Conservation (phyloP, 1,139 yeast genomes). For the Wickerhamomyces sp. region DNA sequence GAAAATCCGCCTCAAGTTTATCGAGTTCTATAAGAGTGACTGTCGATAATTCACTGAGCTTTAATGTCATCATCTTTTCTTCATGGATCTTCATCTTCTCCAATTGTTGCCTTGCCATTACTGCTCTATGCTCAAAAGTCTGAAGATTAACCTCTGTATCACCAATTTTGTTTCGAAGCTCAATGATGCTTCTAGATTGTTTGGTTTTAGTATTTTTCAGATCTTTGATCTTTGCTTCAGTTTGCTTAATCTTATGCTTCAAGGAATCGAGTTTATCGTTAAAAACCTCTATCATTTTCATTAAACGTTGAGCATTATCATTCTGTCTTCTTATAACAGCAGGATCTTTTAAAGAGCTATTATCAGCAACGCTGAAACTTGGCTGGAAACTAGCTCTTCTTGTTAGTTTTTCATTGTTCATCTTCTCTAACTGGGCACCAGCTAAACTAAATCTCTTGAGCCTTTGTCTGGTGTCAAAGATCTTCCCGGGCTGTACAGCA, state of each 20-base stretch:
- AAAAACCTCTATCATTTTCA: constrained; percentile 7
- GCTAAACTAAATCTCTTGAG: background rate
- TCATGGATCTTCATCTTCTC: constrained; percentile 8
- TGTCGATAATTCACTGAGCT: constrained; percentile 15
- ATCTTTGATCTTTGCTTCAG: constrained; percentile 6
- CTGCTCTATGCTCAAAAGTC: constrained; percentile 12
- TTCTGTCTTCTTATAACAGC: constrained; percentile 10
- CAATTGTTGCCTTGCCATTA: constrained; percentile 3
- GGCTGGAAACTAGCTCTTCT: background rate
- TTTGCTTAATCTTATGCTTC: constrained; percentile 8
- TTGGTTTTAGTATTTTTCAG: constrained; percentile 3
- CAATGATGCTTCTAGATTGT: constrained; percentile 1
- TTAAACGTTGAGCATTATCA: constrained; percentile 6
- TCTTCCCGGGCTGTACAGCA: background rate
- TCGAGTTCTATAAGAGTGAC: constrained; percentile 13
- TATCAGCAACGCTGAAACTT: background rate
- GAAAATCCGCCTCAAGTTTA: constrained; percentile 8
- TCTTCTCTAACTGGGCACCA: background rate
- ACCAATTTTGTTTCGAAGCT: constrained; percentile 11
- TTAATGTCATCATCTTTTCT: constrained; percentile 12
- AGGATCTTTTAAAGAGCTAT: constrained; percentile 8
- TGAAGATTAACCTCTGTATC: constrained; percentile 13
- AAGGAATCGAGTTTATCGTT: constrained; percentile 8
- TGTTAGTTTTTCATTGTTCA: background rate
- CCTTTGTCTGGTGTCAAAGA: background rate